Evolutionary conservation across 2,329 filamentous ascomycete species (phyloP).

Genomic region (Pyricularia pennisetigena): DNA sequence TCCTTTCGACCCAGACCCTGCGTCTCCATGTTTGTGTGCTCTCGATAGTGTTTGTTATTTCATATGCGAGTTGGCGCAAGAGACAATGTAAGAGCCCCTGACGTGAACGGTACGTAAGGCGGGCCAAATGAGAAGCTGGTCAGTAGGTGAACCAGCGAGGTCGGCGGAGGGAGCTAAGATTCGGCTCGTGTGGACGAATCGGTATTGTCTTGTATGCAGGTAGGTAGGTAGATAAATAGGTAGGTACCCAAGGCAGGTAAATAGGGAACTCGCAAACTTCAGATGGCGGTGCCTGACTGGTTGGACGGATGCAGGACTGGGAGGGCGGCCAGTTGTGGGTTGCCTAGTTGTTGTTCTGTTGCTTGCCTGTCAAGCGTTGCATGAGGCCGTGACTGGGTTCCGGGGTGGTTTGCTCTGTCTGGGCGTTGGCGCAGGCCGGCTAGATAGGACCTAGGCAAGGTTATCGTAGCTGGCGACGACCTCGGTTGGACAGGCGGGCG

Average conservation of each 20-base stretch:
- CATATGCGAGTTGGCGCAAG: background rate
- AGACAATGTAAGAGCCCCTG: background rate
- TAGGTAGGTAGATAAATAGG: background rate
- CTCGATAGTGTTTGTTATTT: background rate
- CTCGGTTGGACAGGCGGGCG: background rate
- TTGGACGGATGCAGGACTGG: background rate
- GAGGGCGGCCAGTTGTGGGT: background rate
- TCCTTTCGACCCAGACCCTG: background rate
- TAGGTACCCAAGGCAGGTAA: background rate
- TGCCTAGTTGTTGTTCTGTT: background rate
- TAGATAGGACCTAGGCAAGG: background rate
- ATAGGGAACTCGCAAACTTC: background rate
- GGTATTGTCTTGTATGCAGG: background rate
- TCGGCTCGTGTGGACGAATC: too few species aligned
- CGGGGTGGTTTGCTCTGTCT: background rate
- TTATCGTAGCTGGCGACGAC: background rate
- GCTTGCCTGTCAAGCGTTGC: background rate
- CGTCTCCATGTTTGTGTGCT: conserved; percentile 4
- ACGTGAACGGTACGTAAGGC: background rate
- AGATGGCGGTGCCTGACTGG: background rate
- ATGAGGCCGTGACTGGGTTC: background rate
- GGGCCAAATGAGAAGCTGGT: background rate
- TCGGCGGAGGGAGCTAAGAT: background rate
- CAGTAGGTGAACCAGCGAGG: background rate
- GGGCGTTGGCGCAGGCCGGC: background rate